Evolutionary conservation across 768 basidiomycete genomes (phyloP).

Genomic region (Hysterangium stoloniferum): DNA sequence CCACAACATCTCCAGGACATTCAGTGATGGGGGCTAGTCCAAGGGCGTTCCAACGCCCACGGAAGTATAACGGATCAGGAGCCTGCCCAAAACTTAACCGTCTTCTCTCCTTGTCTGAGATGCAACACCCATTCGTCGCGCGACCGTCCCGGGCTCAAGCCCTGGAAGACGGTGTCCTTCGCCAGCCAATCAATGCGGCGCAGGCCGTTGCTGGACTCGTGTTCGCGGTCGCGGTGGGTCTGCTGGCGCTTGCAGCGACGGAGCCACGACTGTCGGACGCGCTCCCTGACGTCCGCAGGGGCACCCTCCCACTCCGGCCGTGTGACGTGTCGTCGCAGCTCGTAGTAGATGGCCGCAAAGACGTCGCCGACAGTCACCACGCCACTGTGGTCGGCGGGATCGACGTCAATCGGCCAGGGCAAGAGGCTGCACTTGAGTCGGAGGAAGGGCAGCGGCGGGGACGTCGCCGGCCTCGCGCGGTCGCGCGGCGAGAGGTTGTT

Average conservation of each 20-base stretch:
- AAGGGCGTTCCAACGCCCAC: too few relatives aligned
- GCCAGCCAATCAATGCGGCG: slow-evolving; percentile 12
- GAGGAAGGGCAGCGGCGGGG: not conserved
- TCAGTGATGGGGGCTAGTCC: too few relatives aligned
- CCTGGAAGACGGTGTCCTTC: slow-evolving; percentile 12
- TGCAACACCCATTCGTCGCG: slow-evolving; percentile 8
- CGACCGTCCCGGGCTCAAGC: slow-evolving; percentile 1
- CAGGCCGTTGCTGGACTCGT: slow-evolving; percentile 8
- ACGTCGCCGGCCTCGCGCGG: not conserved
- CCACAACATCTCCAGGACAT: too few relatives aligned
- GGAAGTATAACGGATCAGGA: too few relatives aligned
- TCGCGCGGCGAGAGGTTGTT: not conserved
- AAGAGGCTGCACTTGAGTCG: slow-evolving; percentile 9
- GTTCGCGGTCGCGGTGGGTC: not conserved
- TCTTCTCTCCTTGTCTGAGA: slow-evolving; percentile 9
- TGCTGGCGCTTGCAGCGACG: slow-evolving; percentile 11
- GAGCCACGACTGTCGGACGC: slow-evolving; percentile 6
- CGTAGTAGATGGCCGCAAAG: slow-evolving; percentile 8
- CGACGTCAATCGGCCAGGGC: slow-evolving; percentile 10
- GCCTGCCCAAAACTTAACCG: slow-evolving; percentile 9
- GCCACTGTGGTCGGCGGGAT: not conserved
- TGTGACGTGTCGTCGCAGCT: slow-evolving; percentile 2
- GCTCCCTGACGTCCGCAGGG: not conserved
- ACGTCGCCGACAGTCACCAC: slow-evolving; percentile 15
- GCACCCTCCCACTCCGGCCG: slow-evolving; percentile 8